Conservation (phyloP, 345 rosid species). For the Excoecaria agallocha region DNA sequence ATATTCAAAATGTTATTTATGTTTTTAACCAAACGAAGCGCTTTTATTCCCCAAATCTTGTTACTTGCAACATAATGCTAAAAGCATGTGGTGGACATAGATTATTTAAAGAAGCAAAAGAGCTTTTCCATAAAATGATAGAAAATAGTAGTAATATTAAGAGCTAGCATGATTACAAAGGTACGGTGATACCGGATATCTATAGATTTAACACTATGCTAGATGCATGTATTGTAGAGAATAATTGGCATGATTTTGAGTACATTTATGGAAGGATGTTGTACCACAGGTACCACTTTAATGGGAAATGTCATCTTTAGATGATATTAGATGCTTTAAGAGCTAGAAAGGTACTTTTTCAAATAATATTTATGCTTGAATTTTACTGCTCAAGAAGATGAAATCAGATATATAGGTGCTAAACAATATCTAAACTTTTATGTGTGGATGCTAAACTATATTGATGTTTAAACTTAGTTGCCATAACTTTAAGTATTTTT, state of each 20-base stretch:
- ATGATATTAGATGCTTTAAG: slow-evolving; percentile 72
- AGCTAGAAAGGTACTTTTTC: slow-evolving; percentile 64
- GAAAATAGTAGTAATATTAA: slow-evolving; percentile 46
- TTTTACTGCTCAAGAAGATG: slow-evolving; percentile 4
- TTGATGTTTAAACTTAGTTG: no score
- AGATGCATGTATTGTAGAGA: slow-evolving; percentile 53
- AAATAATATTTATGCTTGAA: not conserved
- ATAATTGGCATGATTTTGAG: slow-evolving; percentile 78
- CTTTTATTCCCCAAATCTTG: slow-evolving; percentile 78
- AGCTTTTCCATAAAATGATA: slow-evolving; percentile 59
- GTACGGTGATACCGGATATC: slow-evolving; percentile 61
- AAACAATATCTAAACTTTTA: not conserved
- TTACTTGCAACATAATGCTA: slow-evolving; percentile 77
- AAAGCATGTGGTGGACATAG: slow-evolving; percentile 70
- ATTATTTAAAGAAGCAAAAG: slow-evolving; percentile 68
- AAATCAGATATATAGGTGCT: not conserved
- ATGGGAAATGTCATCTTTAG: slow-evolving; percentile 72
- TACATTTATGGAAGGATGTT: slow-evolving; percentile 61
- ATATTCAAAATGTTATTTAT: slow-evolving; percentile 49
- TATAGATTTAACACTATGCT: slow-evolving; percentile 75
- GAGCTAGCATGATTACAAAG: slow-evolving; percentile 42
- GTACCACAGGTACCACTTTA: slow-evolving; percentile 66
- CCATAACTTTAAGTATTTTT: no score
- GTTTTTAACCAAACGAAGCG: slow-evolving; percentile 70
- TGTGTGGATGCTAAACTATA: not conserved